These are phyloP conservation scores for Cadophora malorum DNA, from an alignment of 2,329 filamentous ascomycete species.

Conservation along the genomic window DNA sequence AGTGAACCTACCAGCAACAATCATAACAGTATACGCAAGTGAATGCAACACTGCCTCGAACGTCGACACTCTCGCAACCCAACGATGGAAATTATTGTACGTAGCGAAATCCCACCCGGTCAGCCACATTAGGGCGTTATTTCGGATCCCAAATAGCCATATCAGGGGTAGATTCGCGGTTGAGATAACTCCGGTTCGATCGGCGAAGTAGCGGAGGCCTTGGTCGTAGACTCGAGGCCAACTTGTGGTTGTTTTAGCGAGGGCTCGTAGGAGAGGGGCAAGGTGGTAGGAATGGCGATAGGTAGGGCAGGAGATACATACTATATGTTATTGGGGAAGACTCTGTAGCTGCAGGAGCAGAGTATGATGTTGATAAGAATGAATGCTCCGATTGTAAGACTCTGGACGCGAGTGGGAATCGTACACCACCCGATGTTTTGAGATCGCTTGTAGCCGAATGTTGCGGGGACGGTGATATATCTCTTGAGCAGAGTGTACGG, in stretches of 20 bases:
- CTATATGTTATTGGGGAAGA: slow-evolving; percentile 1
- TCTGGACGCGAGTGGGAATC: slow-evolving; percentile 5
- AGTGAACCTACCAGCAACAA: not conserved
- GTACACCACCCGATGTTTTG: slow-evolving; percentile 29
- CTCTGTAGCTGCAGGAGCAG: not conserved
- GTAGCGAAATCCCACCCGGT: slow-evolving; percentile 11
- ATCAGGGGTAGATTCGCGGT: not conserved
- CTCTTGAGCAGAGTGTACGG: slow-evolving; percentile 44
- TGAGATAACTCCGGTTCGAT: not conserved
- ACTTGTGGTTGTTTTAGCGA: not conserved
- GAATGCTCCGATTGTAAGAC: slow-evolving; percentile 1
- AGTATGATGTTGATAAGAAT: slow-evolving; percentile 2
- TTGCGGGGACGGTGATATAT: slow-evolving; percentile 49
- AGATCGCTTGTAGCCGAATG: slow-evolving; percentile 52
- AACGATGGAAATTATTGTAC: slow-evolving; percentile 11
- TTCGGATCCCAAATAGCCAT: not conserved
- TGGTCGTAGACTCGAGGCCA: not conserved
- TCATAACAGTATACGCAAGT: slow-evolving; percentile 8
- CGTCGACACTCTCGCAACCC: slow-evolving; percentile 5
- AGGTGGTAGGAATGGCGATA: not conserved
- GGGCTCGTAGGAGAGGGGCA: too few relatives aligned
- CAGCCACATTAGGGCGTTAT: not conserved
- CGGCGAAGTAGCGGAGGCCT: not conserved
- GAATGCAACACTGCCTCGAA: not conserved
- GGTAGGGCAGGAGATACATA: not conserved